These are phyloP conservation scores for Sisymbrium altissimum DNA, from an alignment of 345 rosid species.

Conservation along the genomic window DNA sequence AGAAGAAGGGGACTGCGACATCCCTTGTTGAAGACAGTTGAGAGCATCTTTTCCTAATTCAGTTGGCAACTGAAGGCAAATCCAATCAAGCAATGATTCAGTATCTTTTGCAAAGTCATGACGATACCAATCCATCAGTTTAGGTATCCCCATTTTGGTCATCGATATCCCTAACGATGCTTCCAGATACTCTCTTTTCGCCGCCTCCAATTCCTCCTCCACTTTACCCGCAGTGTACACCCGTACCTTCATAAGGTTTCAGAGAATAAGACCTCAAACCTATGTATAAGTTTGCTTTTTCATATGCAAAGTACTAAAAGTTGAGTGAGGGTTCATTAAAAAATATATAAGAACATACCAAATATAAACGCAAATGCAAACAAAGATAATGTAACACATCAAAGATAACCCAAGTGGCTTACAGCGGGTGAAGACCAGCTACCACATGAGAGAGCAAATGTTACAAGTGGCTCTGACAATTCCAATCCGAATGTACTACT, in stretches of 20 bases:
- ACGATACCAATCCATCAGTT: conserved; percentile 75
- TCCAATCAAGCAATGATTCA: conserved; percentile 81
- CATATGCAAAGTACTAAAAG: neutral
- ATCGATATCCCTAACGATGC: conserved; percentile 66
- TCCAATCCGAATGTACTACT: conserved; percentile 63
- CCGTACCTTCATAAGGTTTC: conserved; percentile 47
- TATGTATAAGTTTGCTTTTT: neutral
- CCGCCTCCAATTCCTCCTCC: conserved; percentile 60
- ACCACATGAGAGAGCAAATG: conserved; percentile 86
- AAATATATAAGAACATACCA: neutral
- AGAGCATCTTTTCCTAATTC: conserved; percentile 67
- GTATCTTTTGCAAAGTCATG: conserved; percentile 82
- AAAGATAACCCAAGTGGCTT: conserved; percentile 13
- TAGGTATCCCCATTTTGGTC: conserved; percentile 57
- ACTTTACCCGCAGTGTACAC: conserved; percentile 65
- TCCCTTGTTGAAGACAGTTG: conserved; percentile 57
- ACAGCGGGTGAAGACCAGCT: conserved; percentile 98
- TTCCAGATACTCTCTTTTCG: conserved; percentile 73
- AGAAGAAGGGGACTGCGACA: conserved; percentile 40
- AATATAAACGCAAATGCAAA: neutral
- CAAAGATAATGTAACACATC: too few relatives aligned
- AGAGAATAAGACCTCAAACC: neutral
- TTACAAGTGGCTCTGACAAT: conserved; percentile 75
- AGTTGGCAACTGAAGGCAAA: conserved; percentile 80
- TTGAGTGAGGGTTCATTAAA: neutral